Evolutionary conservation across 2,329 filamentous ascomycete species (phyloP).

Genomic region (Monilinia vaccinii-corymbosi): DNA sequence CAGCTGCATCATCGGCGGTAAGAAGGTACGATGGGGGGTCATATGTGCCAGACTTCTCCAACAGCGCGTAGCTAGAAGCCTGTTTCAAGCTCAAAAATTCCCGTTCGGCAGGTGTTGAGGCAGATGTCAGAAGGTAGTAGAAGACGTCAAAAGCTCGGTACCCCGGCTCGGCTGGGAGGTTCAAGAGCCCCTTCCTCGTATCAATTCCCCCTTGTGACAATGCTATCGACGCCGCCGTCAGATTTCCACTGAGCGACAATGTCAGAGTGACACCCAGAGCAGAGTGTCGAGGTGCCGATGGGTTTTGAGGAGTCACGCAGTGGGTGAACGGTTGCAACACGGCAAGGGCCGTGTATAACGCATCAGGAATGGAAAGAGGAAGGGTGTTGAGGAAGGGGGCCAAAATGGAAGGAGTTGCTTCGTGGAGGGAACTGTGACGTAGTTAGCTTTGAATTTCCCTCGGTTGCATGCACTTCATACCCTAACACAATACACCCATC

Average conservation of each 20-base stretch:
- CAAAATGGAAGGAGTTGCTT: slow-evolving; percentile 77
- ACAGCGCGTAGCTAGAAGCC: slow-evolving; percentile 65
- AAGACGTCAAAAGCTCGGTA: slow-evolving; percentile 96
- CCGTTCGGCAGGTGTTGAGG: slow-evolving; percentile 77
- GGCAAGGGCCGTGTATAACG: slow-evolving; percentile 69
- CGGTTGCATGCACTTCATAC: slow-evolving; percentile 40
- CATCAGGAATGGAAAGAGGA: slow-evolving; percentile 67
- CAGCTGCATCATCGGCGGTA: slow-evolving; percentile 83
- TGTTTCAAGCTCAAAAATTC: slow-evolving; percentile 78
- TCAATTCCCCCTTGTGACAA: slow-evolving; percentile 85
- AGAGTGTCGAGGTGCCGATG: slow-evolving; percentile 71
- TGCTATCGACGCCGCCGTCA: slow-evolving; percentile 66
- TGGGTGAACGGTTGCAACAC: slow-evolving; percentile 79
- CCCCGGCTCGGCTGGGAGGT: slow-evolving; percentile 69
- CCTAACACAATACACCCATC: slow-evolving; percentile 88
- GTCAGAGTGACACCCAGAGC: slow-evolving; percentile 75
- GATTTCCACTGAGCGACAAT: slow-evolving; percentile 68
- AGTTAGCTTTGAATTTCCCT: neutral
- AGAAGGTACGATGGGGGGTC: slow-evolving; percentile 79
- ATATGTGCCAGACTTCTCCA: slow-evolving; percentile 79
- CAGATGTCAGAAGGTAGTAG: slow-evolving; percentile 90
- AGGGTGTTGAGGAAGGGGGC: slow-evolving; percentile 72
- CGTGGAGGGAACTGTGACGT: slow-evolving; percentile 66
- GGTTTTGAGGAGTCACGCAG: slow-evolving; percentile 81
- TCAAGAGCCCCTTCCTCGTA: slow-evolving; percentile 67